Percentiles rank a stretch among this genome's conserved stretches.
Conservation (phyloP, 306 rosid species). For the Crotalaria pallida region DNA sequence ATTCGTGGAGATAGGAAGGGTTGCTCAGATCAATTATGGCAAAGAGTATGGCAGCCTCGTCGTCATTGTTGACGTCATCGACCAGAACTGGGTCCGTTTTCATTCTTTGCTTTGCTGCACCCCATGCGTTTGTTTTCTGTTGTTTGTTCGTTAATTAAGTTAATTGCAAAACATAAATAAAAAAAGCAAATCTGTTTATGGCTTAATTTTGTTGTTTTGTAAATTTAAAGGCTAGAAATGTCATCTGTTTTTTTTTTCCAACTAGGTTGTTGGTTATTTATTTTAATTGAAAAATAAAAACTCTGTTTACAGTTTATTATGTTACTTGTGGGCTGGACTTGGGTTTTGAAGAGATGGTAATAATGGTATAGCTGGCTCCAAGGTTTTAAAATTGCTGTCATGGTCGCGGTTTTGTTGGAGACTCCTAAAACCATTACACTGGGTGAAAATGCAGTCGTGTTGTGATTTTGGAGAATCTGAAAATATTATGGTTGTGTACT, state of each 20-base stretch:
- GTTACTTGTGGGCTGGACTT: background rate
- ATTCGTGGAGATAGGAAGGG: constrained; percentile 78
- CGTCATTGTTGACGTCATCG: constrained; percentile 65
- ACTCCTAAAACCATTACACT: no score
- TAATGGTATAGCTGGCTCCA: no score
- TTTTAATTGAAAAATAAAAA: background rate
- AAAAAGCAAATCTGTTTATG: no score
- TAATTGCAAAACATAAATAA: no score
- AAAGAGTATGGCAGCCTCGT: constrained; percentile 71
- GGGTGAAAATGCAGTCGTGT: no score
- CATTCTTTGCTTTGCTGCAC: background rate
- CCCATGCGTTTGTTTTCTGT: background rate
- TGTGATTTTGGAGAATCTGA: no score
- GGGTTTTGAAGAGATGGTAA: background rate
- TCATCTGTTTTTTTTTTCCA: background rate
- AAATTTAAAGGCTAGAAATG: background rate
- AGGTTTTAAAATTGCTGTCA: no score
- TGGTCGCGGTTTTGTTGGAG: no score
- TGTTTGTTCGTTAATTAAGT: no score
- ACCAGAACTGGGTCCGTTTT: constrained; percentile 54
- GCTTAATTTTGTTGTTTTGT: background rate
- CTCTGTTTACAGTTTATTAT: background rate
- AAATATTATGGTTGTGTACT: no score
- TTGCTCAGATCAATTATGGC: constrained; percentile 76
- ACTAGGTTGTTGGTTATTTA: background rate